phyloP scores from a whole-genome alignment of 129 eudicot species.

The Pulicaria dysenterica region DNA sequence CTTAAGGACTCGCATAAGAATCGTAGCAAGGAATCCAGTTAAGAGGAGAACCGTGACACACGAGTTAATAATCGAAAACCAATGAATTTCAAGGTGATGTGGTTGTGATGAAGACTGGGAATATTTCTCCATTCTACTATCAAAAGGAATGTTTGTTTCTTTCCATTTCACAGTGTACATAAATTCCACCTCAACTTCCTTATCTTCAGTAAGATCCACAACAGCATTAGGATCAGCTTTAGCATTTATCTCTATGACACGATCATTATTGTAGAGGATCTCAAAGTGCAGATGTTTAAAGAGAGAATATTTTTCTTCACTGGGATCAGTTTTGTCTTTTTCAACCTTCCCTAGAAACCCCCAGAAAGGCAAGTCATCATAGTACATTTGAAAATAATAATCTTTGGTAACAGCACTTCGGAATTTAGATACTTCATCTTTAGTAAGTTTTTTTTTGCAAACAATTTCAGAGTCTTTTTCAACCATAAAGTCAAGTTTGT shows the following conservation, averaged over 20 bases:
- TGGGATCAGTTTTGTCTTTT: slow-evolving; percentile 54
- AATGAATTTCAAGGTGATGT: slow-evolving; percentile 61
- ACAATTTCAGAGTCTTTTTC: slow-evolving; percentile 64
- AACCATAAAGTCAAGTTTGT: slow-evolving; percentile 61
- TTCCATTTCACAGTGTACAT: slow-evolving; percentile 61
- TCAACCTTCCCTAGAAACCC: slow-evolving; percentile 61
- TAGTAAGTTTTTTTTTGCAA: slow-evolving; percentile 55
- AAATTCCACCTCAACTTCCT: slow-evolving; percentile 59
- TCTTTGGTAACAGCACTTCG: slow-evolving; percentile 61
- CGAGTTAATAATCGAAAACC: slow-evolving; percentile 70
- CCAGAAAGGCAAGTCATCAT: slow-evolving; percentile 65
- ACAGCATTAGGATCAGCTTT: slow-evolving; percentile 58
- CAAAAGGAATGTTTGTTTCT: slow-evolving; percentile 52
- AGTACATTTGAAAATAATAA: slow-evolving; percentile 67
- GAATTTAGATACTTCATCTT: slow-evolving; percentile 53
- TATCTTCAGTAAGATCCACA: slow-evolving; percentile 57
- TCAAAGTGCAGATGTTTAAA: slow-evolving; percentile 62
- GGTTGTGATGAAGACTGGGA: slow-evolving; percentile 59
- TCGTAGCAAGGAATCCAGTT: slow-evolving; percentile 64
- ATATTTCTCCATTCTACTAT: slow-evolving; percentile 63
- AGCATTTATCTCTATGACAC: slow-evolving; percentile 58
- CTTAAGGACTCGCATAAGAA: slow-evolving; percentile 62
- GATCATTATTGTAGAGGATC: slow-evolving; percentile 54
- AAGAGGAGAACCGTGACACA: slow-evolving; percentile 66
- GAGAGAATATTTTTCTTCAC: slow-evolving; percentile 47